These are phyloP conservation scores for Spizellomyces punctatus DNA, from an alignment of 192 early-diverging fungal species.

Conservation along the genomic window DNA sequence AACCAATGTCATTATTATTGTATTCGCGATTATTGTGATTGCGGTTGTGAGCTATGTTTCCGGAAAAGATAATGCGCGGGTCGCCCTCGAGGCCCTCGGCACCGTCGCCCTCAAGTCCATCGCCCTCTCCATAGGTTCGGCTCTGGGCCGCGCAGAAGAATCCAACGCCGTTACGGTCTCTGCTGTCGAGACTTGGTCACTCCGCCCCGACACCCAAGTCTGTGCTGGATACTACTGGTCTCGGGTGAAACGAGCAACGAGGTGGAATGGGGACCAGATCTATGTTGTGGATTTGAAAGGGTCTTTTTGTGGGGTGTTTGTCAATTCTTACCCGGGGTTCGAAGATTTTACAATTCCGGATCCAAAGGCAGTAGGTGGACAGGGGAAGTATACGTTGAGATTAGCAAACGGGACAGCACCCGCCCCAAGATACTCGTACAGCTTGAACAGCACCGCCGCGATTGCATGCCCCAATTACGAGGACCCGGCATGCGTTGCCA, in stretches of 20 bases:
- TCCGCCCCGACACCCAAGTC: conserved; percentile 7
- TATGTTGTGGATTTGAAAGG: conserved; percentile 30
- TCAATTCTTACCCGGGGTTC: neutral
- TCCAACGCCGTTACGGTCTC: conserved; percentile 7
- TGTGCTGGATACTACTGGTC: conserved; percentile 24
- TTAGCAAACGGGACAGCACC: conserved; percentile 26
- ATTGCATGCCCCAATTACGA: conserved; percentile 16
- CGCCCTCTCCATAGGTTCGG: conserved; percentile 9
- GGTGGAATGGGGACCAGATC: conserved; percentile 29
- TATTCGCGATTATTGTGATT: conserved; percentile 27
- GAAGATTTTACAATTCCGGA: conserved; percentile 3
- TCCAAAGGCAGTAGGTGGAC: neutral
- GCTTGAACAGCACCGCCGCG: conserved; percentile 10
- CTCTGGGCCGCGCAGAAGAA: conserved; percentile 20
- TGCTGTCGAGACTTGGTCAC: neutral
- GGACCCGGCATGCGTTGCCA: conserved; percentile 3
- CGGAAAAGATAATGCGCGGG: conserved; percentile 21
- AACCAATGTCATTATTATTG: conserved; percentile 30
- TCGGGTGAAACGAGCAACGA: neutral
- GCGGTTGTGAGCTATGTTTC: conserved; percentile 27
- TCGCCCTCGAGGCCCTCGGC: conserved; percentile 8
- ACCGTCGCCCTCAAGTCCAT: conserved; percentile 18
- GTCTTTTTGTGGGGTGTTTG: conserved; percentile 22
- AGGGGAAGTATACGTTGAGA: neutral
- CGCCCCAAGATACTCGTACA: conserved; percentile 16